Evolutionary conservation across 2,329 filamentous ascomycete species (phyloP).

Genomic region (Cercospora berteroae): DNA sequence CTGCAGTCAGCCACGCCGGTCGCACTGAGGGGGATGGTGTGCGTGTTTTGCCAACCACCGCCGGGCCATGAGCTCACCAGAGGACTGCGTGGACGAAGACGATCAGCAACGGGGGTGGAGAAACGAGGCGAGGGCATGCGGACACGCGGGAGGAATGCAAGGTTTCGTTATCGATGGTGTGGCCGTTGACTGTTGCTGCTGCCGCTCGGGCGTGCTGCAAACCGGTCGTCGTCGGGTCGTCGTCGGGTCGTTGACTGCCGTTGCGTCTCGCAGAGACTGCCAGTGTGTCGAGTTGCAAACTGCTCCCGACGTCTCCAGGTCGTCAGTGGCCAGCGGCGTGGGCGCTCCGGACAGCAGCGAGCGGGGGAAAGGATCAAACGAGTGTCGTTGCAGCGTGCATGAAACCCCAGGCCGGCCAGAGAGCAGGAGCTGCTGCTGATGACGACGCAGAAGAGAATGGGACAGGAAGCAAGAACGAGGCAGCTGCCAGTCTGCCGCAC

Average conservation of each 20-base stretch:
- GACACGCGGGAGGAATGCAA: constrained; percentile 8
- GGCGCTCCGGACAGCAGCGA: background rate
- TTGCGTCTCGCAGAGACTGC: background rate
- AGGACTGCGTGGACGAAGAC: constrained; percentile 1
- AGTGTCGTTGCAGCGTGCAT: constrained; percentile 2
- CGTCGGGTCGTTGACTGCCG: background rate
- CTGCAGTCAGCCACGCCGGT: constrained; percentile 9
- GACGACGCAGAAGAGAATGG: background rate
- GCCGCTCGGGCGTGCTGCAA: background rate
- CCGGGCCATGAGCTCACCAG: constrained; percentile 11
- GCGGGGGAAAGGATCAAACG: constrained; percentile 10
- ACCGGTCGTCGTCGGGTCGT: background rate
- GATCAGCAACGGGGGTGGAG: constrained; percentile 6
- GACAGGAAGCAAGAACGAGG: background rate
- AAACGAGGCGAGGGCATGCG: constrained; percentile 18
- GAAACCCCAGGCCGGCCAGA: background rate
- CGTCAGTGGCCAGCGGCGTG: background rate
- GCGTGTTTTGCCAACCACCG: background rate
- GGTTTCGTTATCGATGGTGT: background rate
- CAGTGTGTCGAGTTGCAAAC: background rate
- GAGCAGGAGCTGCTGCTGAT: background rate
- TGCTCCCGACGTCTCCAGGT: background rate
- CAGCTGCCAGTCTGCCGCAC: constrained; percentile 13
- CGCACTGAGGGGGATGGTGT: background rate
- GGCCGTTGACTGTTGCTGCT: background rate